Conservation (phyloP, 352 stramenopile species). For the Globisporangium rhizosaccharum region DNA sequence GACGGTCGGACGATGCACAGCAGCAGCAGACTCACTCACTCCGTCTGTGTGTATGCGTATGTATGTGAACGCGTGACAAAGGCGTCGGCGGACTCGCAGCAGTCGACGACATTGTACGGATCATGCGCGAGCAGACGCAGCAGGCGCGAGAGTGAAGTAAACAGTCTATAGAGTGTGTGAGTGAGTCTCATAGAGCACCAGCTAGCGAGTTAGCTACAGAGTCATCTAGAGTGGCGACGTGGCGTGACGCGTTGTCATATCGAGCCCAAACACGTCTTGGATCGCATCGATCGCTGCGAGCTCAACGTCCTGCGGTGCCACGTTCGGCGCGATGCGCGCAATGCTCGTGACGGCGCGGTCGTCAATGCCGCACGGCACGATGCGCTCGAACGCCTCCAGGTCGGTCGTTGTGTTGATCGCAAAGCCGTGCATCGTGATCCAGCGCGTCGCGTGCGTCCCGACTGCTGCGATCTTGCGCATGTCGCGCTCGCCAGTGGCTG, state of each 20-base stretch:
- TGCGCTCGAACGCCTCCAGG: slow-evolving; percentile 91
- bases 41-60: slow-evolving; percentile 6
- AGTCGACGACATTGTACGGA: slow-evolving; percentile 50
- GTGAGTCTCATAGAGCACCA: background rate
- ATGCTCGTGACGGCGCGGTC: slow-evolving; percentile 85
- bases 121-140: slow-evolving; percentile 22
- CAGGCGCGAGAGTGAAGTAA: background rate
- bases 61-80: slow-evolving; percentile 5
- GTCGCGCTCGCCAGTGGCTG: slow-evolving; percentile 36
- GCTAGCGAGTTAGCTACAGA: background rate
- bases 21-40: background rate
- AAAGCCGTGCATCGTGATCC: slow-evolving; percentile 98
- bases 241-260: slow-evolving; percentile 43
- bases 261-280: slow-evolving; percentile 60
- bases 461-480: slow-evolving; percentile 96
- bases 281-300: slow-evolving; percentile 59
- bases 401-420: slow-evolving; percentile 95
- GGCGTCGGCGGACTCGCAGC: slow-evolving; percentile 63
- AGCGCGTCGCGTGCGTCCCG: slow-evolving; percentile 92
- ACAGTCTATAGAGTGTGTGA: slow-evolving; percentile 4
- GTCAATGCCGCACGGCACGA: slow-evolving; percentile 96
- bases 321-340: slow-evolving; percentile 40
- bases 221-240: slow-evolving; percentile 26
- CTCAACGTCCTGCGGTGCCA: slow-evolving; percentile 58
- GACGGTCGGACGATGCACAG: no score